These are phyloP conservation scores for Penicillium paxilli DNA, from an alignment of 495 filamentous ascomycete genomes.

Conservation along the genomic window DNA sequence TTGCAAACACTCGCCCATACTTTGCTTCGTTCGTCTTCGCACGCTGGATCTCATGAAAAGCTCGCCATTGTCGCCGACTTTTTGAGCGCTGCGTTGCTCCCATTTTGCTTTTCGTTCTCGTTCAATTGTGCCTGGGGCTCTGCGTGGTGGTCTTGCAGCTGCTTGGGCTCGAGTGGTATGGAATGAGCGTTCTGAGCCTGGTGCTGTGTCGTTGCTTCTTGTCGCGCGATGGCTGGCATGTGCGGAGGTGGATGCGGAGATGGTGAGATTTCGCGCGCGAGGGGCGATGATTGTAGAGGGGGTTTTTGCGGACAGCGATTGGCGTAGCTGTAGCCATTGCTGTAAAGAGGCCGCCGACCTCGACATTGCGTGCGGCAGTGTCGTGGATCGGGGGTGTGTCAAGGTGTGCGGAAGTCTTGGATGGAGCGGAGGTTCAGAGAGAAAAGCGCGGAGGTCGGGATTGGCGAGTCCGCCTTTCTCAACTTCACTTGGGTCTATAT, in stretches of 20 bases:
- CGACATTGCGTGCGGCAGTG: slow-evolving; percentile 8
- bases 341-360: slow-evolving; percentile 5
- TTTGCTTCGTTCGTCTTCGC: background rate
- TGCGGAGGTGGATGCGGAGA: slow-evolving; percentile 4
- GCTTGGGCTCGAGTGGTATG: background rate
- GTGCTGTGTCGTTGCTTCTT: slow-evolving; percentile 4
- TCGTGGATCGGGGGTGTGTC: background rate
- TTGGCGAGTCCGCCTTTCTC: slow-evolving; percentile 5
- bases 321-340: slow-evolving; percentile 14
- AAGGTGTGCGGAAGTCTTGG: slow-evolving; percentile 1
- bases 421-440: slow-evolving; percentile 2
- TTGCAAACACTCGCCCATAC: background rate
- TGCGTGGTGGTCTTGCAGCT: background rate
- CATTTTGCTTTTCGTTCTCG: background rate
- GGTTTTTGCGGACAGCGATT: background rate
- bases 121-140: background rate
- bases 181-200: slow-evolving; percentile 16
- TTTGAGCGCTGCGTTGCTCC: background rate
- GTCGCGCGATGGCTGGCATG: slow-evolving; percentile 5
- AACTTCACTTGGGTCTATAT: background rate
- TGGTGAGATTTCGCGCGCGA: background rate
- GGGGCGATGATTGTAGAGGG: background rate
- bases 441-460: slow-evolving; percentile 12
- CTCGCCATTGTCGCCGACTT: background rate
- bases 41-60: background rate